Evolutionary conservation across 2,329 filamentous ascomycete genomes (phyloP), one percentile per base, ranked within the genome.

Genomic region (Penicillium sp.): DNA sequence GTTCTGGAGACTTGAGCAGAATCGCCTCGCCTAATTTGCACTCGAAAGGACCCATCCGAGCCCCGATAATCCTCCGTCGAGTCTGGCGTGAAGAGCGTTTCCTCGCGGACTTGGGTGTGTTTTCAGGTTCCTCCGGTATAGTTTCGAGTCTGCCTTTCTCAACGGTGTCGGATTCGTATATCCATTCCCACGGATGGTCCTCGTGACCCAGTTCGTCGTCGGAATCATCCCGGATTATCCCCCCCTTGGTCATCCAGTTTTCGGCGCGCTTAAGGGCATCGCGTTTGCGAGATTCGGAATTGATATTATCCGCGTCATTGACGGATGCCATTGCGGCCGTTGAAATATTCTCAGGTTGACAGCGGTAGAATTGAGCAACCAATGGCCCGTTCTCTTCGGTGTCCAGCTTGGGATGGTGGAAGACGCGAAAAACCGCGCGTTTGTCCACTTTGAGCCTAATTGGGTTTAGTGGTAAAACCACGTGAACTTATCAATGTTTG

Each of bases 21-120:
- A 98, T 90, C 21, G 88, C 86, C 72, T 99, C 93, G 49, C 95
- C 95, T 44, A 97, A 75, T 58, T 81, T 85, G 78, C 93, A 97
- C 72, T 90, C 85, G 67, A 97, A 97, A 13, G 76, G 82, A 26
- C 93, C 93, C 84, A 93, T 93, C 29, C 87, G 87, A 21, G 94
- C 95, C 4, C 92, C 95, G 46, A 95, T 76, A 49, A 97, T 96
- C 60, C 80, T 83, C 69, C 75, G 70, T 31, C 68, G 66, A 21
- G 63, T 60, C 60, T 76, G 67, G 13, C 74, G 75, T 1, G 70
- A 69, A 2, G 75, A 71, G 51, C 73, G 71, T 58, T 69, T 70
- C 38, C 71, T 70, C 53, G 63, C 68, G 41, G 72, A 64, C 58
- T 73, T 71, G 47, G 67, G 64, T 17, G 65, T 66, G 7, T 68